Conservation (phyloP, 2,329 filamentous ascomycete species). For the Sordariomycetes sp. region DNA sequence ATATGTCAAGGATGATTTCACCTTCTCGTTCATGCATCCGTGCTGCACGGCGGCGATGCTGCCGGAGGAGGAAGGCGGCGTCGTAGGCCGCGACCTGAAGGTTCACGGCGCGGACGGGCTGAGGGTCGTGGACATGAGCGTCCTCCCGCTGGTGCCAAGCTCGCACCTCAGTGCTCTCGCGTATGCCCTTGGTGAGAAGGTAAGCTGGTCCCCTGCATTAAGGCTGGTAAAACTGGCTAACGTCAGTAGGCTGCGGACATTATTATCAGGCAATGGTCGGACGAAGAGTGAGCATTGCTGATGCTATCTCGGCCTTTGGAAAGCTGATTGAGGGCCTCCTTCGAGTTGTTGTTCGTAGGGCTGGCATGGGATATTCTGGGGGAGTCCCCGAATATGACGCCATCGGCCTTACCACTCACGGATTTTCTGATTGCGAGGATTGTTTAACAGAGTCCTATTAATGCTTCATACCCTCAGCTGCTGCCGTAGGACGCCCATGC, state of each 20-base stretch:
- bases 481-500: no score
- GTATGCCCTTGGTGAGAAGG: constrained; percentile 42
- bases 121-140: constrained; percentile 17
- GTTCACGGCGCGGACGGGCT: constrained; percentile 21
- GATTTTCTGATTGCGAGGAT: no score
- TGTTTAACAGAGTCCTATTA: no score
- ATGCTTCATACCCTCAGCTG: no score
- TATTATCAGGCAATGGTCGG: background rate
- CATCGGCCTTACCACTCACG: no score
- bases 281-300: background rate
- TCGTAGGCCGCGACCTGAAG: constrained; percentile 20
- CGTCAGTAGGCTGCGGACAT: background rate
- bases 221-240: background rate
- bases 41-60: constrained; percentile 34
- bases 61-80: constrained; percentile 22
- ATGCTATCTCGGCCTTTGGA: no score
- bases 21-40: constrained; percentile 28
- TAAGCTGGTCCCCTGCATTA: constrained; percentile 1
- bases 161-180: constrained; percentile 35
- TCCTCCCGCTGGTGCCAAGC: constrained; percentile 13
- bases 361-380: no score
- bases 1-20: constrained; percentile 15
- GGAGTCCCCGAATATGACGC: no score
- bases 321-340: background rate
- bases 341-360: no score